These are phyloP conservation scores for Lunularia cruciata DNA, from an alignment of 225 moss, liverwort and hornwort species.

Conservation along the genomic window DNA sequence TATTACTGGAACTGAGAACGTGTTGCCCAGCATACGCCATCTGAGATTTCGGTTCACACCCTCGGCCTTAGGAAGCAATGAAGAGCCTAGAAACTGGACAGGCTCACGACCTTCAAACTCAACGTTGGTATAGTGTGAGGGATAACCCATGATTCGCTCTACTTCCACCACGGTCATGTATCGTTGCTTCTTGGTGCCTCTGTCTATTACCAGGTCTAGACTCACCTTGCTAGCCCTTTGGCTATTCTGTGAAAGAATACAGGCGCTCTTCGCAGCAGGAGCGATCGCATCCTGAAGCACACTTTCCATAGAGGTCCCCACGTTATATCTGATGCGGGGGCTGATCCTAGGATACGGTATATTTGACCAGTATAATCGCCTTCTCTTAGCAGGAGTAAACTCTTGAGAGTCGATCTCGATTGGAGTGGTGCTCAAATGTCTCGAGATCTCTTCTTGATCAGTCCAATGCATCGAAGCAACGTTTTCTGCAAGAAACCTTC, in stretches of 20 bases:
- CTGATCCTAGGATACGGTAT: constrained; percentile 48
- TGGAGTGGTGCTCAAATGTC: constrained; percentile 50
- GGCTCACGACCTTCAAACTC: neutral
- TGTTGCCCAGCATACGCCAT: constrained; percentile 26
- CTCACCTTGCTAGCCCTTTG: constrained; percentile 43
- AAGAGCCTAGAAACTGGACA: no score
- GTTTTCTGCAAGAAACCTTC: constrained; percentile 64
- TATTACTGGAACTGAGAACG: constrained; percentile 48
- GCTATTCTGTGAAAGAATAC: constrained; percentile 63
- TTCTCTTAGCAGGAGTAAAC: constrained; percentile 58
- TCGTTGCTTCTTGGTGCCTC: neutral
- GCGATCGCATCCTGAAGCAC: constrained; percentile 55
- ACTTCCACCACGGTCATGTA: constrained; percentile 47
- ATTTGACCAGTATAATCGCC: constrained; percentile 69
- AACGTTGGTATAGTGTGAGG: constrained; percentile 47
- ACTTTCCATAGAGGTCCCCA: constrained; percentile 57
- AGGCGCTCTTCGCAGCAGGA: constrained; percentile 64
- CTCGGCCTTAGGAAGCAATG: neutral
- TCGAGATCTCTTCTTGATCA: constrained; percentile 68
- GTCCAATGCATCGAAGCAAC: constrained; percentile 76
- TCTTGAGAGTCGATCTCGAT: constrained; percentile 66
- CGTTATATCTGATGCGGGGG: constrained; percentile 53
- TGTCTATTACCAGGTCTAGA: constrained; percentile 78
- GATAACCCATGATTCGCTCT: constrained; percentile 69
- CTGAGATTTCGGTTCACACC: neutral